Evolutionary conservation across 2,329 filamentous ascomycete species (phyloP).

Genomic region (Nigrospora sphaerica): DNA sequence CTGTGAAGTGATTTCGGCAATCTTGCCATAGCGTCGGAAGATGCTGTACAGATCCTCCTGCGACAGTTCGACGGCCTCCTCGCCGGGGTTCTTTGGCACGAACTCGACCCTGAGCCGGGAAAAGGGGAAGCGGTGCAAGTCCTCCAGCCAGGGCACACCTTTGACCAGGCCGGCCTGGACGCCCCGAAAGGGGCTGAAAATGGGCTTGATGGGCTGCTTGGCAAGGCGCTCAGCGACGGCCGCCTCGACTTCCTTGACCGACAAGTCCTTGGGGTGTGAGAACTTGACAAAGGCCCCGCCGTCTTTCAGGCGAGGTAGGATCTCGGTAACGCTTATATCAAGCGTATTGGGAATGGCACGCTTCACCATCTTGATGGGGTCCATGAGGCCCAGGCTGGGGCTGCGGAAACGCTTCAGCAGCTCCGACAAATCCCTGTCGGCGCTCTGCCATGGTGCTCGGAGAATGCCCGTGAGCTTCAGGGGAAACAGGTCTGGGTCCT

Average conservation of each 20-base stretch:
- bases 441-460: slow-evolving; percentile 35
- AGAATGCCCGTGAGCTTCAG: slow-evolving; percentile 54
- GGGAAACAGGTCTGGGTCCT: slow-evolving; percentile 69
- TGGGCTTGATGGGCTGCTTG: slow-evolving; percentile 70
- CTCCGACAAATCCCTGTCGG: slow-evolving; percentile 40
- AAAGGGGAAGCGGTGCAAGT: slow-evolving; percentile 77
- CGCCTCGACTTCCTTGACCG: slow-evolving; percentile 49
- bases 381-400: slow-evolving; percentile 39
- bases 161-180: slow-evolving; percentile 68
- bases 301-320: slow-evolving; percentile 80
- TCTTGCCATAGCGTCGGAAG: slow-evolving; percentile 85
- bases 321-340: slow-evolving; percentile 67
- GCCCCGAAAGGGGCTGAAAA: slow-evolving; percentile 77
- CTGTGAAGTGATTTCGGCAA: slow-evolving; percentile 77
- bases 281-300: slow-evolving; percentile 80
- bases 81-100: slow-evolving; percentile 64
- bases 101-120: slow-evolving; percentile 77
- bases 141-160: slow-evolving; percentile 89
- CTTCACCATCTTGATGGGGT: slow-evolving; percentile 47
- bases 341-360: slow-evolving; percentile 56
- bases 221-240: slow-evolving; percentile 56
- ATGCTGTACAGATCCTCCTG: slow-evolving; percentile 83
- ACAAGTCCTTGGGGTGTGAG: slow-evolving; percentile 25
- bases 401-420: slow-evolving; percentile 46
- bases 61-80: slow-evolving; percentile 66